Evolutionary conservation across 202 grass and related monocot genomes (phyloP), one percentile per base, ranked within the genome.

Genomic region (Bolboschoenoplectus hybrid): DNA sequence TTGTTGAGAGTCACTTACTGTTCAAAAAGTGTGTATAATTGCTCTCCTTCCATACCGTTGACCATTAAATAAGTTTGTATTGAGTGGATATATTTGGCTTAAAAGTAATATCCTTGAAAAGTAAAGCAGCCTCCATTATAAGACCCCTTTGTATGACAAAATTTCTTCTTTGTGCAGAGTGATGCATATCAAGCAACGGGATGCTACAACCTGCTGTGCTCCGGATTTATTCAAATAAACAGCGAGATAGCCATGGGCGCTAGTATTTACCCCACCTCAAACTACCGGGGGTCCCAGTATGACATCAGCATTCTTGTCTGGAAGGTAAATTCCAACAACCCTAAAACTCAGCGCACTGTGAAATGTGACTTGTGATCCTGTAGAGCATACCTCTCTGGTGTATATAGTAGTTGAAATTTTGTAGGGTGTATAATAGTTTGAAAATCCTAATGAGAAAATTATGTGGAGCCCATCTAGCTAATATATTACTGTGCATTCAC

Each of bases 171-270:
- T 35, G 3, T 87, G 83, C 86, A 98, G 96, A 98, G 96, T 67
- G 96, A 98, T 86, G 91, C 93, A 2, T 98, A 98, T 75, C 93
- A 94, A 82, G 93, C 91, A 55, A 98, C 96, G 39, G 96, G 96
- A 36, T 98, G 96, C 89, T 98, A 95, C 91, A 98, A 98, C 86
- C 86, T 98, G 26, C 85, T 95, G 45, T 98, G 96, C 51, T 87
- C 96, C 51, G 96, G 96, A 10, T 98, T 98, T 56, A 56, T 98
- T 80, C 96, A 98, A 88, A 87, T 92, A 66, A 95, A 94, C 86
- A 95, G 88, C 49, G 91, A 95, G 79, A 87, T 98, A 17, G 96
- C 93, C 26, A 89, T 98, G 90, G 93, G 93, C 11, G 93, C 93
- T 35, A 92, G 90, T 85, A 95, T 98, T 86, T 94, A 77, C 84